Conservation (phyloP, 106 monocot genomes). For the Acorus gramineus region DNA sequence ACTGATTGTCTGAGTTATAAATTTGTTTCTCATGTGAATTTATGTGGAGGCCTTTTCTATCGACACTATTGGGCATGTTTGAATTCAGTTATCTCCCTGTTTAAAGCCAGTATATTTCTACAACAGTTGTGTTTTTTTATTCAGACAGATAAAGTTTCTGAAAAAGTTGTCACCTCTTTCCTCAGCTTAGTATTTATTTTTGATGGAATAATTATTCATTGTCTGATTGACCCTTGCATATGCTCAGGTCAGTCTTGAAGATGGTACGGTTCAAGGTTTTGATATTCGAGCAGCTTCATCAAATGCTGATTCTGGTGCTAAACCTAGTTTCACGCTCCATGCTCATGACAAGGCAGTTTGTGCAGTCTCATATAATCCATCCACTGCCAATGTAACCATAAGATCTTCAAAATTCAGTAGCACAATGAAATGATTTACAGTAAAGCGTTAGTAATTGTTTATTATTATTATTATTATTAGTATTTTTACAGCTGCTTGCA, state of each 20-base stretch:
- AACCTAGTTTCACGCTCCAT: slow-evolving; percentile 63
- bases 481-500: slow-evolving; percentile 66
- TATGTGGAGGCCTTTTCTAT: neutral
- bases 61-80: neutral
- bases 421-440: neutral
- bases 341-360: slow-evolving; percentile 86
- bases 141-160: too few species aligned
- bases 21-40: neutral
- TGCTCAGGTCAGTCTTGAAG: slow-evolving; percentile 72
- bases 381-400: slow-evolving; percentile 47
- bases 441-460: neutral
- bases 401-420: neutral
- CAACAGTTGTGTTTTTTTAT: too few species aligned
- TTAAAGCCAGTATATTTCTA: too few species aligned
- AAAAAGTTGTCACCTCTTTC: too few species aligned
- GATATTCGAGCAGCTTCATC: slow-evolving; percentile 46
- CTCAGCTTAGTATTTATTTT: too few species aligned
- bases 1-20: neutral
- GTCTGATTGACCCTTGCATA: too few species aligned
- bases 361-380: slow-evolving; percentile 53
- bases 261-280: slow-evolving; percentile 93
- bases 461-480: neutral
- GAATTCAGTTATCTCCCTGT: too few species aligned
- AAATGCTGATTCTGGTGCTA: slow-evolving; percentile 30
- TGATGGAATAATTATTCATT: too few species aligned